Base-by-base conservation (phyloP, 495 filamentous ascomycete species). In the Xylaria scruposa region DNA sequence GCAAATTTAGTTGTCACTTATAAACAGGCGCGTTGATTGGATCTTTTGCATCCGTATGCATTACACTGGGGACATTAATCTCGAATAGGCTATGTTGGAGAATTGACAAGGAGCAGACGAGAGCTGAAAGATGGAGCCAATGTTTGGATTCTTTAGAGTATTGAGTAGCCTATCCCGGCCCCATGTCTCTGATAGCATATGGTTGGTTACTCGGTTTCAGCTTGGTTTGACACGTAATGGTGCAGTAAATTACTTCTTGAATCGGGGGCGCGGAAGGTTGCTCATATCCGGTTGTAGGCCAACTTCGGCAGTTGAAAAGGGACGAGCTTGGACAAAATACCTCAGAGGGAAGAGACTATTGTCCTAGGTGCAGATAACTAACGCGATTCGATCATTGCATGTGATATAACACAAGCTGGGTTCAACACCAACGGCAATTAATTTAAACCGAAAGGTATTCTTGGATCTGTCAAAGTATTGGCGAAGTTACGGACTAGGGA, bases 111-210 rank as follows among this genome's bases (percentile, higher is more conserved):
- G 19, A 61, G n/a, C 12, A 61, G 36, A 21, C 6, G 19, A 61
- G 17, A 61, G 59, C 59, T 61, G 59, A 61, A 61, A 38, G 31
- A 61, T 61, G 59, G 59, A 26, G 36, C 36, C 36, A 7, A 33
- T 40, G 13, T 40, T 42, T 9, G 24, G 8, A n/a, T 36, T 40
- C 58, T 38, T 36, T 0, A 38, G 7, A 38, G 6, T 38, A 8
- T 38, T 38, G 5, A 36, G 58, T 33, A 21, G 29, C 9, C 58
- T 8, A 10, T 5, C 3, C 19, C 33, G 17, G 7, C 10, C 33
- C 31, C 8, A 6, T 21, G 7, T 61, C 7, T 38, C 10, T 4
- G 36, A 13, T 10, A 9, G 9, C 9, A 40, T 61, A 13, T 60
- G 36, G 59, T 61, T 61, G 31, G 59, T 8, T 8, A 9, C 59